phyloP scores from a whole-genome alignment of 371 early-diverging fungal genomes.

The Lichtheimia corymbifera region DNA sequence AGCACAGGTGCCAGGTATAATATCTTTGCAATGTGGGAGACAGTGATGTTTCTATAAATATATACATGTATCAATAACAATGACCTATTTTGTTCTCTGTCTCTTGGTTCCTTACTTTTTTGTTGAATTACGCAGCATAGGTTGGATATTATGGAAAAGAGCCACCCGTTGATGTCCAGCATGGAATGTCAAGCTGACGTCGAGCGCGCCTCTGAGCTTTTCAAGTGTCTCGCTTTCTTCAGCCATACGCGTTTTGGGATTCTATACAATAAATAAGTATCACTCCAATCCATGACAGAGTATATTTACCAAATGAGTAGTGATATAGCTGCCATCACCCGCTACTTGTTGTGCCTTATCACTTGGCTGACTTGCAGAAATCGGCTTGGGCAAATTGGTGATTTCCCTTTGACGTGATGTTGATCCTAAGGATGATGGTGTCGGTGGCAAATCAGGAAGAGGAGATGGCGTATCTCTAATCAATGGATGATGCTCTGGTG shows the following conservation, averaged over 20 bases:
- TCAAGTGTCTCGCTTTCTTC: constrained; percentile 27
- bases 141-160: constrained; percentile 40
- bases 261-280: neutral
- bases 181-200: constrained; percentile 39
- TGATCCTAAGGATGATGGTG: too few species aligned
- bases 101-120: constrained; percentile 14
- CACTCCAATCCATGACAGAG: neutral
- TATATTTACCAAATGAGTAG: neutral
- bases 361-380: too few species aligned
- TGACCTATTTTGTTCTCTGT: neutral
- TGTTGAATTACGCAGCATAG: constrained; percentile 32
- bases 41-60: constrained; percentile 23
- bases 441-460: too few species aligned
- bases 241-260: constrained; percentile 31
- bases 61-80: neutral
- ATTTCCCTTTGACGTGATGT: too few species aligned
- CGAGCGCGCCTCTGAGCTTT: constrained; percentile 34
- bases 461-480: too few species aligned
- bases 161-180: constrained; percentile 28
- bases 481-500: too few species aligned
- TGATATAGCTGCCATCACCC: too few species aligned
- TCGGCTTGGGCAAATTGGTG: too few species aligned
- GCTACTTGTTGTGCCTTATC: too few species aligned
- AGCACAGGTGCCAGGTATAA: constrained; percentile 33
- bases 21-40: constrained; percentile 32